A percentile compares a stretch with the other conserved stretches of the same genome.
These are phyloP conservation scores for Ophiocordyceps australis DNA, from an alignment of 2,329 filamentous ascomycete species.

Conservation along the genomic window DNA sequence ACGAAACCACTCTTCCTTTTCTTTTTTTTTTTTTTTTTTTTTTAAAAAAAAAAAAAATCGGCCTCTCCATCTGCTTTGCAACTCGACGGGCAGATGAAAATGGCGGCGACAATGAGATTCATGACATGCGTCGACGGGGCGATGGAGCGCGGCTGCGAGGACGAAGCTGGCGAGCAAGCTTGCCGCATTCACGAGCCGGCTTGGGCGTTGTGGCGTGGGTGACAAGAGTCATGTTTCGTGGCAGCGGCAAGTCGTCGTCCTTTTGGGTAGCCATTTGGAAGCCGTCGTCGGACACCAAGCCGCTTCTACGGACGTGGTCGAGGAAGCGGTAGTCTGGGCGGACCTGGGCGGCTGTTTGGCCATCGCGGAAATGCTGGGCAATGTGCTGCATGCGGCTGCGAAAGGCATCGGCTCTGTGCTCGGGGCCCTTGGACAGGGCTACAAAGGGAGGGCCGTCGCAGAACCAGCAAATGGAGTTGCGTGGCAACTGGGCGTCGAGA, in stretches of 20 bases:
- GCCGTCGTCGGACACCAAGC: slow-evolving; percentile 9
- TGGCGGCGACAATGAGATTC: too few species aligned
- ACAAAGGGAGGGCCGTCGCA: slow-evolving; percentile 20
- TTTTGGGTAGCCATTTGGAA: slow-evolving; percentile 6
- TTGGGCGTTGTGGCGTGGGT: too few species aligned
- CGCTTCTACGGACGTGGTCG: slow-evolving; percentile 13
- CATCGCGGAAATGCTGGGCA: slow-evolving; percentile 19
- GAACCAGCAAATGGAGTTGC: slow-evolving; percentile 26
- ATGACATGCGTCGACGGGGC: too few species aligned
- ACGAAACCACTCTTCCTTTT: too few species aligned
- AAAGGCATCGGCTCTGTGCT: slow-evolving; percentile 11
- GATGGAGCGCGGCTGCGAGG: too few species aligned
- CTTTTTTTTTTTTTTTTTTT: too few species aligned
- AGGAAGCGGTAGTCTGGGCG: slow-evolving; percentile 22
- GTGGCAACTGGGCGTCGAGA: slow-evolving; percentile 14
- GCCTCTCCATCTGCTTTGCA: too few species aligned
- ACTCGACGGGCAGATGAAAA: too few species aligned
- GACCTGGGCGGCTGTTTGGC: slow-evolving; percentile 6
- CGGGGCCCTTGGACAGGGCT: slow-evolving; percentile 1
- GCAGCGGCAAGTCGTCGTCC: slow-evolving; percentile 5
- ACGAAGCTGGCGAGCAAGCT: too few species aligned
- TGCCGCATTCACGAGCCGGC: too few species aligned
- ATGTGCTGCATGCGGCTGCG: slow-evolving; percentile 29
- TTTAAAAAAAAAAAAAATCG: too few species aligned
- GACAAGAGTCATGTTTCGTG: slow-evolving; percentile 1